phyloP scores from a whole-genome alignment of 306 rosid species.

The Crataegus laevigata region DNA sequence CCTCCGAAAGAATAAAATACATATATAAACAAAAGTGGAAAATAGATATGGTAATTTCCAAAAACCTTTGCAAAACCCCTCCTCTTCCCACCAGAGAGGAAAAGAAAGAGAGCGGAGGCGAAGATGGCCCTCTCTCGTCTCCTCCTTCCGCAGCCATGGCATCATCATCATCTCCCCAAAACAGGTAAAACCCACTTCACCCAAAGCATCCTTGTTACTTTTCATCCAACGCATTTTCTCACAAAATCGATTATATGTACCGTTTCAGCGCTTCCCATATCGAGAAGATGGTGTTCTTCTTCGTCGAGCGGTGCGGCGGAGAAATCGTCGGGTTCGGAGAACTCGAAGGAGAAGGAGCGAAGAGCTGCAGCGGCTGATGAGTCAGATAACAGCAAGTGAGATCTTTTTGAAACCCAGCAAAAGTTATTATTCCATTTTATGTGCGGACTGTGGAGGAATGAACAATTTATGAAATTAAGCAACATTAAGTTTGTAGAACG shows the following conservation, averaged over 20 bases:
- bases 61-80: slow-evolving; percentile 15
- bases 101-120: not conserved
- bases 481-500: not conserved
- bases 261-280: slow-evolving; percentile 5
- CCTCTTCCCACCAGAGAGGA: not conserved
- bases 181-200: slow-evolving; percentile 17
- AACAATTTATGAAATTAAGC: not conserved
- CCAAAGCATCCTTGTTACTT: not conserved
- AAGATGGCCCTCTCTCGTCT: slow-evolving; percentile 10
- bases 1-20: too few relatives aligned
- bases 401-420: slow-evolving; percentile 4
- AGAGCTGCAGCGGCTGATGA: not conserved
- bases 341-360: not conserved
- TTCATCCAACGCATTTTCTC: not conserved
- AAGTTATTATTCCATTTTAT: not conserved
- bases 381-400: slow-evolving; percentile 14
- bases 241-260: too few relatives aligned
- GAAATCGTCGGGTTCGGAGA: not conserved
- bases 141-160: slow-evolving; percentile 1
- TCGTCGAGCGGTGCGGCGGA: not conserved
- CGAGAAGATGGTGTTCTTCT: slow-evolving; percentile 17
- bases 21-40: too few relatives aligned
- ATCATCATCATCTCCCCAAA: not conserved
- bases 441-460: not conserved
- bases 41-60: not conserved